These are phyloP conservation scores for Chenopodium album DNA, from an alignment of 148 eudicot species.

Conservation along the genomic window DNA sequence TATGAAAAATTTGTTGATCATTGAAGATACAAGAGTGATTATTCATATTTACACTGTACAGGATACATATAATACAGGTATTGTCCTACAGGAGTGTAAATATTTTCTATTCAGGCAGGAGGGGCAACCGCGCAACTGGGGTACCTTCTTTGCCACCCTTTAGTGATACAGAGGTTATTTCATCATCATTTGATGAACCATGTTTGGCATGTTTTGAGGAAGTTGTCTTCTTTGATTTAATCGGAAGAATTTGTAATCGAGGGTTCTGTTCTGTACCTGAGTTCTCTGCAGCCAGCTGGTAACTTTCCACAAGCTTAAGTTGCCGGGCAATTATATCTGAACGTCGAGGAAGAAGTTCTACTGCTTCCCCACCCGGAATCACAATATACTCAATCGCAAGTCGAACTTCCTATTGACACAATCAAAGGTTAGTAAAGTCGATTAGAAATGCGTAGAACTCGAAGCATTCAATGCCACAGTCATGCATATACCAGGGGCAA, in stretches of 20 bases:
- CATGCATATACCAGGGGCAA: background rate
- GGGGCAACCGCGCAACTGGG: conserved; percentile 55
- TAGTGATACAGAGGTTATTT: conserved; percentile 22
- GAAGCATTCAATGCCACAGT: background rate
- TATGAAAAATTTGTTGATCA: conserved; percentile 10
- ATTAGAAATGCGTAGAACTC: background rate
- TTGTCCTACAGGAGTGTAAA: background rate
- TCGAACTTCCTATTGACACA: conserved; percentile 68
- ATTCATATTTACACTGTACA: conserved; percentile 33
- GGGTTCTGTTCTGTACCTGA: conserved; percentile 91
- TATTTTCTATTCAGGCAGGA: conserved; percentile 54
- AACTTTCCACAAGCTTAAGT: conserved; percentile 85
- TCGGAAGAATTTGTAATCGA: conserved; percentile 84
- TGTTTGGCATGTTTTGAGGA: conserved; percentile 29
- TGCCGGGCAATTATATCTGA: conserved; percentile 89
- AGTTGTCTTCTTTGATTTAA: conserved; percentile 45
- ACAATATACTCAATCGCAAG: conserved; percentile 96
- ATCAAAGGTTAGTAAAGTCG: background rate
- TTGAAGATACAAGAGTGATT: background rate
- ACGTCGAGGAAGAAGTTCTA: conserved; percentile 91
- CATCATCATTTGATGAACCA: conserved; percentile 21
- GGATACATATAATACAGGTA: conserved; percentile 22
- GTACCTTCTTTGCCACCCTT: conserved; percentile 36
- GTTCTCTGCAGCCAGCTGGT: conserved; percentile 82
- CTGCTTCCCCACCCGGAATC: conserved; percentile 95